These are phyloP conservation scores for Pelargonium citronellum DNA, from an alignment of 441 rosid species.

Conservation along the genomic window DNA sequence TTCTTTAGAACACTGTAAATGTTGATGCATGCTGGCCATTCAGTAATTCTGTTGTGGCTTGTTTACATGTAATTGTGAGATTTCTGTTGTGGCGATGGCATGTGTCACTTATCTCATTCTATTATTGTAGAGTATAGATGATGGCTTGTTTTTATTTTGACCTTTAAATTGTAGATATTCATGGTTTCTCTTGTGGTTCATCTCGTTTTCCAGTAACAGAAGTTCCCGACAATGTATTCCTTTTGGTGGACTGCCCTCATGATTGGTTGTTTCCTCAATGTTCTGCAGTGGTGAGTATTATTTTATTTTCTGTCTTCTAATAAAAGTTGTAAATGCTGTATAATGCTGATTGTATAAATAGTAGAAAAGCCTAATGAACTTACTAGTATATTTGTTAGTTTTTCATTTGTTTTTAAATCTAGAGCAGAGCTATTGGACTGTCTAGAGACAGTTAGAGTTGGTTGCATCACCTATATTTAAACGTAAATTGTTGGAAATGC, in stretches of 20 bases:
- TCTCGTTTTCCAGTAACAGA: slow-evolving; percentile 51
- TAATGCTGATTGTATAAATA: not conserved
- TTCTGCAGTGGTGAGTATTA: slow-evolving; percentile 73
- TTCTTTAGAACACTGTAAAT: too few relatives aligned
- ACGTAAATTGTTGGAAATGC: not conserved
- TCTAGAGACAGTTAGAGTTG: not conserved
- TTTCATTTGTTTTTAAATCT: not conserved
- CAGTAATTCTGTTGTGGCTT: too few relatives aligned
- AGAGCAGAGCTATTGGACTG: not conserved
- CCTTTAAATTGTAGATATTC: not conserved
- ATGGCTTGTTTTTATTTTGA: not conserved
- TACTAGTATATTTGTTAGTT: not conserved
- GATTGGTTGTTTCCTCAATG: slow-evolving; percentile 99
- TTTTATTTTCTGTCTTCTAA: not conserved
- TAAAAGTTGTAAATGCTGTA: not conserved
- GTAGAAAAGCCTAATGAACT: not conserved
- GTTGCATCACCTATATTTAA: slow-evolving; percentile 5
- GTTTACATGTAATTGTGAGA: too few relatives aligned
- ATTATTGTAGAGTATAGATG: not conserved
- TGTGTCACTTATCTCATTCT: too few relatives aligned
- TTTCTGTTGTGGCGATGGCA: too few relatives aligned
- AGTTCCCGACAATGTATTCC: slow-evolving; percentile 61
- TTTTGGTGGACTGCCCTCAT: slow-evolving; percentile 90
- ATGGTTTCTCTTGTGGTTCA: slow-evolving; percentile 8
- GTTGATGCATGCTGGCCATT: too few relatives aligned